Conservation (phyloP, 2,329 filamentous ascomycete genomes). For the Cladosporium halotolerans region DNA sequence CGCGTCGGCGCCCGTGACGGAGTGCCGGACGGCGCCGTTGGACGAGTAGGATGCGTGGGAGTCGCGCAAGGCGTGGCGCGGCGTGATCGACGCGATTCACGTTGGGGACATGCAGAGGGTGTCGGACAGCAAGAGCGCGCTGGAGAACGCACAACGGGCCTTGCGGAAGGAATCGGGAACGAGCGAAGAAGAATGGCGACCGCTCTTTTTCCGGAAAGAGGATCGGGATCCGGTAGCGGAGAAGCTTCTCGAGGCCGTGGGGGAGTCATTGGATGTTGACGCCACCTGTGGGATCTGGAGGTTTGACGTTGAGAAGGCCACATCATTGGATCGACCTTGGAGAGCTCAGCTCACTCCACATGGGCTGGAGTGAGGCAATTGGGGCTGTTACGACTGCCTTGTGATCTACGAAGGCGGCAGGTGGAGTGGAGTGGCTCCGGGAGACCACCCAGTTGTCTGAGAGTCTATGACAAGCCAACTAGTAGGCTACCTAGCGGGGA, state of each 20-base stretch:
- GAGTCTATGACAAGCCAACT: too few species aligned
- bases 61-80: constrained; percentile 38
- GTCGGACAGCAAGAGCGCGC: constrained; percentile 23
- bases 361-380: constrained; percentile 12
- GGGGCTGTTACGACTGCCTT: not conserved
- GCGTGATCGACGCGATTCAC: constrained; percentile 34
- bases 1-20: constrained; percentile 16
- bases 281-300: constrained; percentile 65
- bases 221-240: constrained; percentile 23
- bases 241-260: constrained; percentile 30
- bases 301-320: constrained; percentile 50
- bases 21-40: constrained; percentile 25
- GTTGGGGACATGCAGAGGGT: constrained; percentile 39
- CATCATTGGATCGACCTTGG: constrained; percentile 24
- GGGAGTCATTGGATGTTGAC: constrained; percentile 44
- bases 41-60: constrained; percentile 42
- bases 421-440: too few species aligned
- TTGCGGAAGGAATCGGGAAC: constrained; percentile 36
- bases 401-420: too few species aligned
- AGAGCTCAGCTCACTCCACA: constrained; percentile 25
- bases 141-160: constrained; percentile 34
- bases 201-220: constrained; percentile 36
- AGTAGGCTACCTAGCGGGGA: too few species aligned
- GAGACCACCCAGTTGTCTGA: too few species aligned
- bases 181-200: constrained; percentile 33